Evolutionary conservation across 257 asterid species (phyloP).

Genomic region (Knoxia roxburghii): DNA sequence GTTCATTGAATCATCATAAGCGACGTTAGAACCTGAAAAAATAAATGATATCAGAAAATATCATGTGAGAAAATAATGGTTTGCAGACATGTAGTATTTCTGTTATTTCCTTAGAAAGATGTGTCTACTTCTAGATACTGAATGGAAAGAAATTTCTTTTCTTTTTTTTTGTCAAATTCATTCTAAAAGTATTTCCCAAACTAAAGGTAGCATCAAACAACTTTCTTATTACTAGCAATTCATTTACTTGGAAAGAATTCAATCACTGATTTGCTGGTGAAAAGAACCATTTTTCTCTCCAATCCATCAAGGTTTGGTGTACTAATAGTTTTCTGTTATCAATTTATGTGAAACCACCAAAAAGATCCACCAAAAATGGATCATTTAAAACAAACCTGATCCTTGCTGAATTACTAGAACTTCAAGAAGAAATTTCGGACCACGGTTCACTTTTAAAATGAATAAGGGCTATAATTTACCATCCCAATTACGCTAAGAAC

Average conservation of each 20-base stretch:
- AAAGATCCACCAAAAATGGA: too few relatives aligned
- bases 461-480: background rate
- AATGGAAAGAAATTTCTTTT: background rate
- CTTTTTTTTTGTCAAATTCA: background rate
- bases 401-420: background rate
- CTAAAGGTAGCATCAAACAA: background rate
- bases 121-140: background rate
- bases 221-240: background rate
- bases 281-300: too few relatives aligned
- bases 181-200: background rate
- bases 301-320: too few relatives aligned
- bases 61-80: background rate
- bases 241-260: background rate
- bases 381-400: background rate
- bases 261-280: background rate
- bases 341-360: too few relatives aligned
- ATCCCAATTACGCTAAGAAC: too few relatives aligned
- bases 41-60: constrained; percentile 15
- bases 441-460: background rate
- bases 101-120: background rate
- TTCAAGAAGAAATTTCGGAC: background rate
- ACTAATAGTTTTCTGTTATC: too few relatives aligned
- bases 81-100: background rate
- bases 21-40: constrained; percentile 65
- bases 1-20: constrained; percentile 77